Evolutionary conservation across 148 eudicot species (phyloP), one percentile per base, ranked within the genome.

Genomic region (Salicornia ramosissima): DNA sequence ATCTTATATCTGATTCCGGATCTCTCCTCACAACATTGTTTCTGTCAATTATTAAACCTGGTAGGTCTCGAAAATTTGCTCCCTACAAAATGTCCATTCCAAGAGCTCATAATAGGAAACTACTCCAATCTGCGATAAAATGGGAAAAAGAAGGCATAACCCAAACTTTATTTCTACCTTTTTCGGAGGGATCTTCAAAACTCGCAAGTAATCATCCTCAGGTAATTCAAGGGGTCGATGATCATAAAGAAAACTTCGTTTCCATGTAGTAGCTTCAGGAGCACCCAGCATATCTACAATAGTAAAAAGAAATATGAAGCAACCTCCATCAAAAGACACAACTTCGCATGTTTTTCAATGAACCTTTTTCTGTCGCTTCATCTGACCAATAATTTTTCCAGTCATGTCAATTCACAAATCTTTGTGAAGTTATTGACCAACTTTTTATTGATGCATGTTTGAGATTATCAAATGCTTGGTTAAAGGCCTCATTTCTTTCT

Each of bases 51-150:
- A 75, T 65, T 61, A 86, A 68, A 77, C 90, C 87, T 21, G 85
- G 82, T 60, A 86, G 78, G 71, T 86, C 85, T 53, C 87, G 79
- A 54, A 83, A 86, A 71, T 81, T 86, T 47, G 90, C 87, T 70
- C 90, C 90, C 87, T 86, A 71, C 33, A 50, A 70, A 74, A 65
- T 49, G 24, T 39, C 25, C 29, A 69, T 5, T 40, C 67, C 66
- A 60, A 58, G 36, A 53, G 42, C 51, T 70, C 65, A 65, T 55
- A 42, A 36, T 8, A 36, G 11, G 18, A 65, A 62, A 49, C 8
- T 13, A 47, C 46, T n/a, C 4, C 4, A 36, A 4, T 36, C 5
- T 36, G 42, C 0, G 12, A 60, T 50, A 22, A 56, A 52, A 46
- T 49, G 52, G 29, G 52, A 55, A 59, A 8, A 36, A 3, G 8